Percentiles rank a stretch among this genome's conserved stretches.
phyloP scores from a whole-genome alignment of 257 asterid genomes.

The Solanum pinnatisectum region DNA sequence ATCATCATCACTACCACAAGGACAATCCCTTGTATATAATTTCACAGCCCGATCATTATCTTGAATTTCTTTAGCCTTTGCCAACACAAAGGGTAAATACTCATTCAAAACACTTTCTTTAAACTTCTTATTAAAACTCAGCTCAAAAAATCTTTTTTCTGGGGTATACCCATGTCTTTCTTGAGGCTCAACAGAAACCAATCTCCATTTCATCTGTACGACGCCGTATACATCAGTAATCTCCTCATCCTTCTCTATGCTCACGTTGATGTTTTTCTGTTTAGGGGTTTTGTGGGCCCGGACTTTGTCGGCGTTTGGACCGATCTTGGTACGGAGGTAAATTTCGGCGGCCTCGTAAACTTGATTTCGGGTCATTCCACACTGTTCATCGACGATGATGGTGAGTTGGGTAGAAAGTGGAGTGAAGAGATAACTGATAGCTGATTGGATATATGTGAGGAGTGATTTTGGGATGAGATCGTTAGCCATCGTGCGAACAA shows the following conservation, averaged over 20 bases:
- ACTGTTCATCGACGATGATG: conserved; percentile 54
- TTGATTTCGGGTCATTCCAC: conserved; percentile 48
- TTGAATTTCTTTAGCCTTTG: conserved; percentile 42
- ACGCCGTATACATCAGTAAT: conserved; percentile 24
- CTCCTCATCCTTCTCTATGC: conserved; percentile 46
- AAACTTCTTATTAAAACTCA: conserved; percentile 32
- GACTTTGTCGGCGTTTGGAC: conserved; percentile 39
- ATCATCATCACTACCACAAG: conserved; percentile 20
- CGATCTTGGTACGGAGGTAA: conserved; percentile 48
- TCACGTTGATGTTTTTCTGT: conserved; percentile 33
- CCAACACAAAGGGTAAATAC: conserved; percentile 43
- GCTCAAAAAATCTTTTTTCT: conserved; percentile 58
- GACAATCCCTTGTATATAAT: conserved; percentile 53
- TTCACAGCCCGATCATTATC: conserved; percentile 41
- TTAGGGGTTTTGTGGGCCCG: conserved; percentile 39
- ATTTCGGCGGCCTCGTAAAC: conserved; percentile 63
- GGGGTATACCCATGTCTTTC: neutral
- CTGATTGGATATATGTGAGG: conserved; percentile 12
- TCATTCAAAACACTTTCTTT: conserved; percentile 31
- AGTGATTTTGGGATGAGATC: conserved; percentile 46
- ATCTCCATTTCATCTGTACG: conserved; percentile 42
- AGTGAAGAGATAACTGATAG: conserved; percentile 21
- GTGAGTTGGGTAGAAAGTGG: conserved; percentile 26
- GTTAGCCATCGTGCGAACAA: conserved; percentile 47
- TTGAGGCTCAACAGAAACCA: conserved; percentile 36